Evolutionary conservation across 257 asterid genomes (phyloP).

Genomic region (Avicennia marina): DNA sequence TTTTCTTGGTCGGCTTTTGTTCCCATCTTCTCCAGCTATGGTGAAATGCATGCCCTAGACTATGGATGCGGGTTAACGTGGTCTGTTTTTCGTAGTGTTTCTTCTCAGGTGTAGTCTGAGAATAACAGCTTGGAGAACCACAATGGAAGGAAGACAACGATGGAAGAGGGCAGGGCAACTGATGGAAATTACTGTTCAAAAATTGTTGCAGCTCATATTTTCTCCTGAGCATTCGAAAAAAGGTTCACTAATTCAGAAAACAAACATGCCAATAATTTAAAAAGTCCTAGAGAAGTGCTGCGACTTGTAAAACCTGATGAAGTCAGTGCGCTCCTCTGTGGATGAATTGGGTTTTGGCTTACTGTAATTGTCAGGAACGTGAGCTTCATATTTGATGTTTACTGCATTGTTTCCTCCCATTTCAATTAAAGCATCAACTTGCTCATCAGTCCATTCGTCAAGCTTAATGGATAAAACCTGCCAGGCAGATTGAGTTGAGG

Average conservation of each 20-base stretch:
- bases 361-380: slow-evolving; percentile 45
- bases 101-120: slow-evolving; percentile 34
- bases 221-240: slow-evolving; percentile 49
- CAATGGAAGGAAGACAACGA: slow-evolving; percentile 28
- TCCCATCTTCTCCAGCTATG: slow-evolving; percentile 72
- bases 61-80: slow-evolving; percentile 43
- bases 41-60: slow-evolving; percentile 75
- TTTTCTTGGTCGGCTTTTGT: slow-evolving; percentile 45
- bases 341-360: slow-evolving; percentile 70
- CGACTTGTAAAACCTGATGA: slow-evolving; percentile 52
- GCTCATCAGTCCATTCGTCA: slow-evolving; percentile 93
- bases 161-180: slow-evolving; percentile 46
- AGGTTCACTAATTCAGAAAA: background rate
- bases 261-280: background rate
- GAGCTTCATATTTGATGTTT: slow-evolving; percentile 72
- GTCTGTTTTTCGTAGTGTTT: slow-evolving; percentile 43
- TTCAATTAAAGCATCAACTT: slow-evolving; percentile 64
- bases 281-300: background rate
- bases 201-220: slow-evolving; percentile 80
- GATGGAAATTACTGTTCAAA: slow-evolving; percentile 26
- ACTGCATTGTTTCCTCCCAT: slow-evolving; percentile 77
- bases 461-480: slow-evolving; percentile 81
- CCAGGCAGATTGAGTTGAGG: background rate
- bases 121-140: slow-evolving; percentile 32
- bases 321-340: slow-evolving; percentile 69